phyloP scores from a whole-genome alignment of 2,329 filamentous ascomycete species.

The Verticillium albo-atrum region DNA sequence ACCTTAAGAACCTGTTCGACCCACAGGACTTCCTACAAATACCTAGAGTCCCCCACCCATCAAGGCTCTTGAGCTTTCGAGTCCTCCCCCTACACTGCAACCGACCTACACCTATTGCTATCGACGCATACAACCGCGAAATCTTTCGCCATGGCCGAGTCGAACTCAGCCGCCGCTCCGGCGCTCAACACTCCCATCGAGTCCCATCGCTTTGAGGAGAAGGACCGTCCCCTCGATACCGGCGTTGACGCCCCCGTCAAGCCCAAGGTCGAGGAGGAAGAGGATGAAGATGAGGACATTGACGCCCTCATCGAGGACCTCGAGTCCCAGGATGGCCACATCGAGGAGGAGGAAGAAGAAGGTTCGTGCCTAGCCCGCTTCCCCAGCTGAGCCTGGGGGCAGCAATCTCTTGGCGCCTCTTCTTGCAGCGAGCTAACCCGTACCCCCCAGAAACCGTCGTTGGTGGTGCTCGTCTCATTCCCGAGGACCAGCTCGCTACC shows the following conservation, averaged over 20 bases:
- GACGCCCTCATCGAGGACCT: conserved; percentile 84
- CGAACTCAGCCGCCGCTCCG: conserved; percentile 45
- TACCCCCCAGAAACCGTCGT: conserved; percentile 28
- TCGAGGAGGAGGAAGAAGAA: conserved; percentile 58
- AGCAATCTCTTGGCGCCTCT: not conserved
- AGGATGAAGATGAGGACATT: conserved; percentile 74
- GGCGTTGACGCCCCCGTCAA: conserved; percentile 24
- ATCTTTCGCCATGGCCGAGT: conserved; percentile 46
- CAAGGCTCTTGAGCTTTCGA: not conserved
- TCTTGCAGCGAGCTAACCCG: conserved; percentile 1
- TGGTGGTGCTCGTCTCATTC: conserved; percentile 56
- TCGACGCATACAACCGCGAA: not conserved
- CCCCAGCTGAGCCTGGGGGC: not conserved
- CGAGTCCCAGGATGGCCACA: conserved; percentile 72
- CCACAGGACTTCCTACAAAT: conserved; percentile 2
- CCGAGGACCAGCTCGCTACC: conserved; percentile 75
- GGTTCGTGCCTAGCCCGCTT: not conserved
- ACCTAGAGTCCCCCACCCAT: not conserved
- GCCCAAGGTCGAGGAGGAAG: conserved; percentile 54
- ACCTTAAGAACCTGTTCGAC: not conserved
- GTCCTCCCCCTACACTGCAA: not conserved
- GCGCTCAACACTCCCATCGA: conserved; percentile 62
- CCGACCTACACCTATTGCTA: not conserved
- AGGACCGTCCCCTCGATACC: conserved; percentile 36
- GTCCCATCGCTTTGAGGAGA: conserved; percentile 62